Evolutionary conservation across 2,329 filamentous ascomycete species (phyloP), one percentile per base, ranked within the genome.

Genomic region (Botrytis tulipae): DNA sequence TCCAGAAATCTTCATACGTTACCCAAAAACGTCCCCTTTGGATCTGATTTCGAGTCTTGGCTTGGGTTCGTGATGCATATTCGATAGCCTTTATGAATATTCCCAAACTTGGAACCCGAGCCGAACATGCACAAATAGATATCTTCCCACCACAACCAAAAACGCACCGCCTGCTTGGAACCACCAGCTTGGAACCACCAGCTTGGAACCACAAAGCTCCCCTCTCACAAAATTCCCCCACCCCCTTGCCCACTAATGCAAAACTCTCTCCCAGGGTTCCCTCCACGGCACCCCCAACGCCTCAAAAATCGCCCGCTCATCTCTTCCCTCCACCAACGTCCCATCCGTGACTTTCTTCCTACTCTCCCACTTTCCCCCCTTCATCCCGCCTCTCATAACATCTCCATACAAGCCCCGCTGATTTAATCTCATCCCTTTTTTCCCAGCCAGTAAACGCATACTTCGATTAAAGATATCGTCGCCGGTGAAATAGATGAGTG

Each of bases 381-480:
- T 44, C 82, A 83, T 18, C 35, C 20, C 20, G 0, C 88, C 89
- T 59, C 90, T 85, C 81, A 93, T 84, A 2, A 93, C 90, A 81
- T 93, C 88, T 77, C 85, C 88, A 78, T 91, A 97, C 72, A 98
- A 81, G 0, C 94, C 95, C 44, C 88, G 86, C 82, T 98, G 95
- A 78, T 97, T 98, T 72, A 98, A 81, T 69, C 92, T 84, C 93
- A 97, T 94, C 0, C 90, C 89, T 83, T 93, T 96, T 82, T 90
- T 94, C 57, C 90, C 89, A 22, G 94, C 94, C 76, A 98, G 82
- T 25, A 97, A 83, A 76, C 95, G 85, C 81, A 98, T 88, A 79
- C 93, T 97, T 25, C 95, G 86, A 81, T 98, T 98, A 84, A 98
- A 98, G 48, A 97, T 92, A 80, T 97, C 95, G 77, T 98, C 96